Percentiles rank a stretch among this genome's conserved stretches.
Conservation (phyloP, 2,329 filamentous ascomycete species). For the Cyclaneusma minus region DNA sequence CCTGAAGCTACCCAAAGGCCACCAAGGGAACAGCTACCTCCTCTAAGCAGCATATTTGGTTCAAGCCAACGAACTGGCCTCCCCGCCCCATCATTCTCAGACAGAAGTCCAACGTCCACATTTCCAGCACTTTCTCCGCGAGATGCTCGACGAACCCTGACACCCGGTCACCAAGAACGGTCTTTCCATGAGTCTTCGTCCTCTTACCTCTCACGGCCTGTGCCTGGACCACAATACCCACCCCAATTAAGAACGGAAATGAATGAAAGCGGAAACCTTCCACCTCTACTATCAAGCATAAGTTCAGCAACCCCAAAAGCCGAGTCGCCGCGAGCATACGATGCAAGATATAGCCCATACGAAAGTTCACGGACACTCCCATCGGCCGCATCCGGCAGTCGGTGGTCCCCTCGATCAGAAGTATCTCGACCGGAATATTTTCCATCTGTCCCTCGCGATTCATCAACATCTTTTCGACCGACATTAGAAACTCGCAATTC, state of each 20-base stretch:
- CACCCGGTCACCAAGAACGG: constrained; percentile 12
- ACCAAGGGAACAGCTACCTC: constrained; percentile 16
- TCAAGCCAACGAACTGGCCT: constrained; percentile 9
- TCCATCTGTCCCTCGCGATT: constrained; percentile 10
- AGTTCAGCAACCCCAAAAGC: constrained; percentile 7
- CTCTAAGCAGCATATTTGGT: constrained; percentile 18
- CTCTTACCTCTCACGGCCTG: constrained; percentile 12
- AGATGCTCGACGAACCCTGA: constrained; percentile 12
- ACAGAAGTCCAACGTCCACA: constrained; percentile 16
- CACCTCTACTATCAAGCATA: constrained; percentile 10
- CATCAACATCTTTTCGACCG: constrained; percentile 15
- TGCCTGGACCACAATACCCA: constrained; percentile 8
- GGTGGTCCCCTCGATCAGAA: constrained; percentile 16
- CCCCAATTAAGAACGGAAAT: constrained; percentile 11
- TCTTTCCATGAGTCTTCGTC: constrained; percentile 10
- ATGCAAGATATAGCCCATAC: constrained; percentile 8
- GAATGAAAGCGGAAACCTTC: constrained; percentile 12
- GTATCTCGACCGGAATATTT: constrained; percentile 11
- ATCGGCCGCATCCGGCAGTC: constrained; percentile 7
- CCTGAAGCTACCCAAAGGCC: constrained; percentile 9
- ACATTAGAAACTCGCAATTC: constrained; percentile 7
- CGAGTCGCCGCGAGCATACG: constrained; percentile 15
- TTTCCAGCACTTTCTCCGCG: constrained; percentile 13
- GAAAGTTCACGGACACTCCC: constrained; percentile 8
- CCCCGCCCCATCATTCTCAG: constrained; percentile 15